A percentile compares a stretch with the other conserved stretches of the same genome.
Conservation (phyloP, 306 rosid species). For the Mucuna pruriens region DNA sequence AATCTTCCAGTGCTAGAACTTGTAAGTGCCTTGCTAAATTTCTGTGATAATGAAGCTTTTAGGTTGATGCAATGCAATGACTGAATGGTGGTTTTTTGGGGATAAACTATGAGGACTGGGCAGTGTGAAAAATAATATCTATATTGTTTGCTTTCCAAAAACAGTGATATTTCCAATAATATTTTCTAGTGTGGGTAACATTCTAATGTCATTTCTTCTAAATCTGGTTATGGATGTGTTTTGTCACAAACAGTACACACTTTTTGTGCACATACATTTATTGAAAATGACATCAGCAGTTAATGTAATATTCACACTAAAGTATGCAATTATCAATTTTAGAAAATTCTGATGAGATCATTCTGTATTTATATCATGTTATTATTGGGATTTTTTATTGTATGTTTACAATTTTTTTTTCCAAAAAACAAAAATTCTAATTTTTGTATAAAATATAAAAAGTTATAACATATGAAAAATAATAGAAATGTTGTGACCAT, state of each 20-base stretch:
- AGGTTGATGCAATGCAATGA: constrained; percentile 30
- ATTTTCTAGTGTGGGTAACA: neutral
- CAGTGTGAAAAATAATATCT: neutral
- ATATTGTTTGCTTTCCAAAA: neutral
- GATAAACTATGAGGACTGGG: neutral
- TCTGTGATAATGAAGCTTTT: constrained; percentile 26
- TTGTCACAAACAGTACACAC: neutral
- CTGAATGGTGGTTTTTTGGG: neutral
- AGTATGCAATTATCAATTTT: neutral
- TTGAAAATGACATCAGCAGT: neutral
- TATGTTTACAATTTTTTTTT: no score
- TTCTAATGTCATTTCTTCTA: neutral
- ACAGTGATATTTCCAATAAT: neutral
- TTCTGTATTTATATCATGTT: no score
- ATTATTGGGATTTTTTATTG: no score
- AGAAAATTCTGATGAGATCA: neutral
- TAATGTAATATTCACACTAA: neutral
- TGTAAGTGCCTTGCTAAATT: constrained; percentile 58
- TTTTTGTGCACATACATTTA: neutral
- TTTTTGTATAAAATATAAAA: neutral
- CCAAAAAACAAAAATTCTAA: neutral
- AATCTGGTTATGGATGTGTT: neutral
- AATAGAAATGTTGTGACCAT: neutral
- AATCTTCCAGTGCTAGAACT: constrained; percentile 77
- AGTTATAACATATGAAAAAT: neutral